Percentiles rank a stretch among this genome's conserved stretches.
Conservation (phyloP, 2,329 filamentous ascomycete species). For the Capronia epimyces region DNA sequence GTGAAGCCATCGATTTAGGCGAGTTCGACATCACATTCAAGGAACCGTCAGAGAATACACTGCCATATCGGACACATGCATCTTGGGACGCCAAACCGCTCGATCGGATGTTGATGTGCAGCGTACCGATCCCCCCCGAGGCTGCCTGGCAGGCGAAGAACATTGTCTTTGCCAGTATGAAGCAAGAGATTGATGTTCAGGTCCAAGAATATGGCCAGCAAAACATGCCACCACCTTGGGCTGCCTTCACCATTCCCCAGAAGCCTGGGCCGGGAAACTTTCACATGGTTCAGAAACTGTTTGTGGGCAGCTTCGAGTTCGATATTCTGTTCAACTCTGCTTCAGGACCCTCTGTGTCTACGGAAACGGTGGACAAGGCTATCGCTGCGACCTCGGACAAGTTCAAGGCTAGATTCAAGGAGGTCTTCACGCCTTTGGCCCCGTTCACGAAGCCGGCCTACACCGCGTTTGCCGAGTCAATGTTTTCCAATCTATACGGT, state of each 20-base stretch:
- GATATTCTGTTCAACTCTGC: conserved; percentile 84
- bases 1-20: conserved; percentile 66
- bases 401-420: conserved; percentile 70
- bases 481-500: conserved; percentile 90
- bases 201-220: conserved; percentile 57
- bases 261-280: conserved; percentile 66
- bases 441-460: conserved; percentile 73
- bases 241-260: conserved; percentile 74
- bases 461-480: conserved; percentile 72
- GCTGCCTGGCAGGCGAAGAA: conserved; percentile 78
- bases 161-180: conserved; percentile 60
- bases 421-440: conserved; percentile 64
- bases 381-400: conserved; percentile 60
- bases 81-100: conserved; percentile 64
- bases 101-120: conserved; percentile 70
- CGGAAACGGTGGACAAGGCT: conserved; percentile 62
- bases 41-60: conserved; percentile 60
- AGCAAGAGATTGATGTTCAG: conserved; percentile 57
- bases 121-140: conserved; percentile 60
- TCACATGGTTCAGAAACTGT: conserved; percentile 86
- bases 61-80: conserved; percentile 55
- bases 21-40: conserved; percentile 75
- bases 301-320: conserved; percentile 84
- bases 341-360: conserved; percentile 55
- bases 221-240: conserved; percentile 72